A percentile compares a stretch with the other conserved stretches of the same genome.
Evolutionary conservation across 768 basidiomycete genomes (phyloP).

Genomic region (Auricularia sp.): DNA sequence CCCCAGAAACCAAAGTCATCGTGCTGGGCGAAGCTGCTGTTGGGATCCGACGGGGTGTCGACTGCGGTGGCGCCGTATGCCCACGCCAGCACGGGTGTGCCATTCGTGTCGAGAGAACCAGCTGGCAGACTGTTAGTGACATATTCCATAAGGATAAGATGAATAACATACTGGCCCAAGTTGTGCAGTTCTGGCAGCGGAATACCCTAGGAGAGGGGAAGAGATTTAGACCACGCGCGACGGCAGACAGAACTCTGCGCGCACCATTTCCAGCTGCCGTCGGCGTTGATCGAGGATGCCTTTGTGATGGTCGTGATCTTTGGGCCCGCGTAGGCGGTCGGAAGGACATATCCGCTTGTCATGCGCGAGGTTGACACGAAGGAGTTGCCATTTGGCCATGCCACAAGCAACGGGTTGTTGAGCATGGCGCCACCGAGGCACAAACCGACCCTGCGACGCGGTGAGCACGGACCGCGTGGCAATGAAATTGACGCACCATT

Average conservation of each 20-base stretch:
- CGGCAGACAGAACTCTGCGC: no score
- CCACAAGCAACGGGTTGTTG: slow-evolving; percentile 45
- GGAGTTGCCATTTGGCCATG: slow-evolving; percentile 43
- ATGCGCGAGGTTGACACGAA: slow-evolving; percentile 27
- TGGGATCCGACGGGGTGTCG: slow-evolving; percentile 39
- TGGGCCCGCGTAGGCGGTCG: slow-evolving; percentile 40
- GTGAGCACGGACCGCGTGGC: not conserved
- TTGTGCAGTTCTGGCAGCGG: slow-evolving; percentile 55
- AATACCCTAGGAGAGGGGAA: slow-evolving; percentile 29
- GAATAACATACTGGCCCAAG: slow-evolving; percentile 10
- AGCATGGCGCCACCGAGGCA: slow-evolving; percentile 47
- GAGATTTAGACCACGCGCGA: no score
- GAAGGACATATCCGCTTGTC: slow-evolving; percentile 40
- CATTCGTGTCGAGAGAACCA: slow-evolving; percentile 26
- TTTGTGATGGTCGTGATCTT: slow-evolving; percentile 39
- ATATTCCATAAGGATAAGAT: not conserved
- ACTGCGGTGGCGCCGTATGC: slow-evolving; percentile 26
- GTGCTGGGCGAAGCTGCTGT: slow-evolving; percentile 46
- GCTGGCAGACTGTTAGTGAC: slow-evolving; percentile 22
- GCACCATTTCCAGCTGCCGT: slow-evolving; percentile 47
- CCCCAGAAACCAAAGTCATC: slow-evolving; percentile 58
- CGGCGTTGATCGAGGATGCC: slow-evolving; percentile 32
- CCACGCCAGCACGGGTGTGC: slow-evolving; percentile 42
- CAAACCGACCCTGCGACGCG: slow-evolving; percentile 24
- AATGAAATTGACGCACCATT: slow-evolving; percentile 33